A percentile compares a stretch with the other conserved stretches of the same genome.
phyloP scores from a whole-genome alignment of 495 filamentous ascomycete species.

The Neurospora sublineolata region DNA sequence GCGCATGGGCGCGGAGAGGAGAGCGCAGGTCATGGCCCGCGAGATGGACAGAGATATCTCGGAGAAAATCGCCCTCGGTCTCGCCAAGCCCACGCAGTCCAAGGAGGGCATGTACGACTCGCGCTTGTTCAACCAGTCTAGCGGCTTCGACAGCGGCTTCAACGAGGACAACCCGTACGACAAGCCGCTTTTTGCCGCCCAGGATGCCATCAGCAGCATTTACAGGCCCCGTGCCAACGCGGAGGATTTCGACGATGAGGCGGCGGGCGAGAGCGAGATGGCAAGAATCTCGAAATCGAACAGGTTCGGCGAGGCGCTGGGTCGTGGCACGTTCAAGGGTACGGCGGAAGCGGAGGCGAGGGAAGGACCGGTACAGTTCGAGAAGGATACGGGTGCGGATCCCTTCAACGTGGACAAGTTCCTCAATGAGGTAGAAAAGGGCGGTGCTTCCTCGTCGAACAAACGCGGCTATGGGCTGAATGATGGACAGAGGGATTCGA shows the following conservation, averaged over 20 bases:
- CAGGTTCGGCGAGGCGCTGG: constrained; percentile 71
- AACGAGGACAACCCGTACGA: constrained; percentile 98
- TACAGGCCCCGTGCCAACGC: constrained; percentile 71
- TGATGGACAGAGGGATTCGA: constrained; percentile 58
- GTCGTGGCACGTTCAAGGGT: constrained; percentile 85
- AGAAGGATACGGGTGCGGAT: constrained; percentile 75
- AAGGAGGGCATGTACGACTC: constrained; percentile 95
- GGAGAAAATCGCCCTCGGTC: constrained; percentile 89
- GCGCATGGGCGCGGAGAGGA: constrained; percentile 86
- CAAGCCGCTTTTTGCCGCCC: constrained; percentile 91
- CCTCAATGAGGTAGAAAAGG: constrained; percentile 62
- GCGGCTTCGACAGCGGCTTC: constrained; percentile 78
- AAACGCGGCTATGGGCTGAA: constrained; percentile 81
- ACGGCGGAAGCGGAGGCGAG: constrained; percentile 75
- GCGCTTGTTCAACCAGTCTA: constrained; percentile 85
- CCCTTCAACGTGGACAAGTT: constrained; percentile 91
- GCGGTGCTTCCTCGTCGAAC: constrained; percentile 33
- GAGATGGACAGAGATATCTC: constrained; percentile 96
- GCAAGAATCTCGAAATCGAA: constrained; percentile 72
- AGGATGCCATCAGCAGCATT: constrained; percentile 90
- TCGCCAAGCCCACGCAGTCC: constrained; percentile 87
- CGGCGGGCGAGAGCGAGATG: constrained; percentile 69
- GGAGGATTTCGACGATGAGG: constrained; percentile 65
- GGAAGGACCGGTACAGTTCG: constrained; percentile 94
- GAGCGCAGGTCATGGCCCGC: constrained; percentile 80